phyloP scores from a whole-genome alignment of 2,329 filamentous ascomycete genomes.

The Gaeumannomyces sp. region DNA sequence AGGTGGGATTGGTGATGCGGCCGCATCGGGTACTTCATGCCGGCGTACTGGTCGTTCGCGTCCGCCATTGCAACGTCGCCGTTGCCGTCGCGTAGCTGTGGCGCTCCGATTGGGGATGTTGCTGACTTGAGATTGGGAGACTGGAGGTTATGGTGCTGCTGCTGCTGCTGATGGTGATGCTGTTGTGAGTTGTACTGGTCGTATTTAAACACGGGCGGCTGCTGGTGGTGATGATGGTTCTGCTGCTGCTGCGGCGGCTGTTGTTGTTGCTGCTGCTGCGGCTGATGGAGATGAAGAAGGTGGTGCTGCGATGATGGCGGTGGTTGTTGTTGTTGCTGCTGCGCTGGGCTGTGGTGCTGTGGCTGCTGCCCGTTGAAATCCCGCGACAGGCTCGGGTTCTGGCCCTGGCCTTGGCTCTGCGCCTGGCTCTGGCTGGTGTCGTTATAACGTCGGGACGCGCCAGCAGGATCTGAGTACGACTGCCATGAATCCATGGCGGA shows the following conservation, averaged over 20 bases:
- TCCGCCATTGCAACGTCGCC: slow-evolving; percentile 85
- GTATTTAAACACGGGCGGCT: slow-evolving; percentile 59
- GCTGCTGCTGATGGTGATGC: slow-evolving; percentile 10
- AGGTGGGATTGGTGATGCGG: slow-evolving; percentile 71
- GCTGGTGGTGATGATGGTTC: slow-evolving; percentile 25
- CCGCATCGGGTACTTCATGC: slow-evolving; percentile 79
- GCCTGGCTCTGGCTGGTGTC: slow-evolving; percentile 30
- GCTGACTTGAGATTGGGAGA: slow-evolving; percentile 36
- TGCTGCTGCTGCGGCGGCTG: slow-evolving; percentile 20
- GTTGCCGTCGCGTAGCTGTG: slow-evolving; percentile 63
- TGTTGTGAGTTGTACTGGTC: slow-evolving; percentile 47
- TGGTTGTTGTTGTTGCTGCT: slow-evolving; percentile 19
- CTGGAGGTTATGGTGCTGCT: slow-evolving; percentile 5
- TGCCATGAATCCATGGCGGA: slow-evolving; percentile 57
- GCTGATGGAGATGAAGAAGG: slow-evolving; percentile 31
- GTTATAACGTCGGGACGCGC: slow-evolving; percentile 59
- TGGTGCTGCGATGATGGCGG: slow-evolving; percentile 20
- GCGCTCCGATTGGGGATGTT: slow-evolving; percentile 46
- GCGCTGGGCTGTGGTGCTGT: slow-evolving; percentile 18
- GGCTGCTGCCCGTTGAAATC: slow-evolving; percentile 17
- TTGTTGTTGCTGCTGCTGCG: slow-evolving; percentile 23
- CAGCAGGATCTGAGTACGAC: slow-evolving; percentile 58
- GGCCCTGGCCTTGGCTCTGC: slow-evolving; percentile 5
- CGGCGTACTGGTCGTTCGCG: slow-evolving; percentile 68
- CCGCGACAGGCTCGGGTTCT: slow-evolving; percentile 14